Percentiles rank a stretch among this genome's conserved stretches.
These are phyloP conservation scores for Xylariomycetidae sp. DNA, from an alignment of 2,329 filamentous ascomycete species.

Conservation along the genomic window DNA sequence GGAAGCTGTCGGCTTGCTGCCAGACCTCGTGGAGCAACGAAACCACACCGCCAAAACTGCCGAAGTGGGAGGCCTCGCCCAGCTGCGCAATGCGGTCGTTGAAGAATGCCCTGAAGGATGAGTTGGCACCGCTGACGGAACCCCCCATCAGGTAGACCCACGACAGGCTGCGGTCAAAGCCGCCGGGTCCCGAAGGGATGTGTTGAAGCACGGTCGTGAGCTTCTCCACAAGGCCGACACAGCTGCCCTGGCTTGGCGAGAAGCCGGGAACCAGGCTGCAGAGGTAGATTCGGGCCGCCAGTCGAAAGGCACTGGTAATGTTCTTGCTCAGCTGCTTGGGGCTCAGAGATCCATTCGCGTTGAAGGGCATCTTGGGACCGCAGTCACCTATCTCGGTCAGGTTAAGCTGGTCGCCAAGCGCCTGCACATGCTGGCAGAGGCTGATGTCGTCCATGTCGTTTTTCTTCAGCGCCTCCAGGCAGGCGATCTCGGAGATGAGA, in stretches of 20 bases:
- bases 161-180: conserved; percentile 84
- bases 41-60: conserved; percentile 79
- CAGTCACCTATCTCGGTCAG: conserved; percentile 64
- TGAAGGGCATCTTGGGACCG: conserved; percentile 54
- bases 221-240: conserved; percentile 69
- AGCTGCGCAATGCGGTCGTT: conserved; percentile 67
- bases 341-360: conserved; percentile 66
- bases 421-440: conserved; percentile 82
- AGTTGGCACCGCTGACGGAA: conserved; percentile 65
- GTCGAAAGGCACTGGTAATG: conserved; percentile 84
- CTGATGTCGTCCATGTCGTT: conserved; percentile 79
- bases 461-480: conserved; percentile 81
- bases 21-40: conserved; percentile 78
- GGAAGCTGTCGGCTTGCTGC: conserved; percentile 62
- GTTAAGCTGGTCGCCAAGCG: conserved; percentile 81
- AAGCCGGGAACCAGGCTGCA: conserved; percentile 91
- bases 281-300: conserved; percentile 93
- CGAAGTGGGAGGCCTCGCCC: conserved; percentile 70
- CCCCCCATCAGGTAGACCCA: conserved; percentile 92
- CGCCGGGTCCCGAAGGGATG: conserved; percentile 73
- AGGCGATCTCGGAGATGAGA: conserved; percentile 93
- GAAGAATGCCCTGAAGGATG: conserved; percentile 72
- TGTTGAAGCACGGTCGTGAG: conserved; percentile 70
- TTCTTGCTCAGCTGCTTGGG: conserved; percentile 81
- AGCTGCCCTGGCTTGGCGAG: conserved; percentile 66